Base-by-base conservation (phyloP, 176 grass and related monocot genomes). In the Microstegium vimineum region DNA sequence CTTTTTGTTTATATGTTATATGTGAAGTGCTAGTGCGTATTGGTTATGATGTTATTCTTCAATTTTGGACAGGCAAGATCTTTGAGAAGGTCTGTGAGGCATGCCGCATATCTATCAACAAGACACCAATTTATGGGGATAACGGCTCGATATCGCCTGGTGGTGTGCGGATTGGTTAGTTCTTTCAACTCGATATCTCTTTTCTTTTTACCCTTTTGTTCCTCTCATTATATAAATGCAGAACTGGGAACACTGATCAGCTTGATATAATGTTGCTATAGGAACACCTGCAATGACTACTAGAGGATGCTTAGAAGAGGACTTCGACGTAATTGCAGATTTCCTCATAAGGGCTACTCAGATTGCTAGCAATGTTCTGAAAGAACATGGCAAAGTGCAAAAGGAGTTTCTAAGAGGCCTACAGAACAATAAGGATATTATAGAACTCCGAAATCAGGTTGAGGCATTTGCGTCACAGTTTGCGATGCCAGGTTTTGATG, bases 251-350 rank as follows among this genome's bases (percentile, higher is more conserved):
- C 35, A 30, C 73, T 79, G 66, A 41, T 86, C 54, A 11, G 15
- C 71, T 81, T 66, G 83, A 56, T n/a, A 34, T 66, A 46, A 69
- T 82, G 32, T 59, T 69, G 51, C 45, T 87, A 56, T 77, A 99
- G 96, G 96, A 76, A 94, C 93, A 66, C 91, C 93, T 32, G 96
- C 96, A 31, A 99, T 99, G 96, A 99, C 96, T 51, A 94, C 96
- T 74, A 93, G 96, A 94, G 96, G 96, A 79, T 95, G 96, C 81
- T 87, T 95, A 62, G 96, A 99, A 83, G 90, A 84, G 22, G 96
- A 99, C 63, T 99, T 99, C 0, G 87, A 94, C 73, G 64, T 43
- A 38, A 91, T 99, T 1, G 96, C 91, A 34, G 85, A 91, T 25
- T 99, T 99, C 80, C 90, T 99, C 30, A 75, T 99, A 51, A 91